Base-by-base conservation (phyloP, 1,284 basidiomycete species). In the Inonotus hispidus region DNA sequence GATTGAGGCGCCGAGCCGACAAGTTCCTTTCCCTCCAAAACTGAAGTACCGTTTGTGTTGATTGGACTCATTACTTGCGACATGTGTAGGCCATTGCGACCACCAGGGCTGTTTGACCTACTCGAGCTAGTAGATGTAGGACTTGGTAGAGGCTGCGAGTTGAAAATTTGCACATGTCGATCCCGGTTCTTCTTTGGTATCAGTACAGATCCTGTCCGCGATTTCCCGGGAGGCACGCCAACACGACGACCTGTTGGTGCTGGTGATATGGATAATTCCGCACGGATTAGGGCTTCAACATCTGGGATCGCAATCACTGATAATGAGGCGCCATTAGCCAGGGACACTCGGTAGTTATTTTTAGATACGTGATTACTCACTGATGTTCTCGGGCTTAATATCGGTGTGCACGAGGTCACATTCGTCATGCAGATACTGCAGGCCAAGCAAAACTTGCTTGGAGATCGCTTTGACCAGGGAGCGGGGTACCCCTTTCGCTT, bases 301-400 rank as follows among this genome's bases (percentile, higher is more conserved):
- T 90, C 84, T 21, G 87, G 87, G 64, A 91, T 90, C 53, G 86
- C 82, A 66, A 90, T 87, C 73, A 91, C 87, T 90, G 63, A n/a
- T 25, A 53, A 53, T 52, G 39, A 16, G 25, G 32, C 10, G 47
- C 21, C 19, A n/a, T 56, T 53, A 65, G 63, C 54, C 43, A 64
- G 32, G 14, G 25, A 14, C 19, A 16, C 54, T 56, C 49, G 57
- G 60, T 38, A 63, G 56, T 53, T 63, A 58, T 59, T 53, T 45
- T 59, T 58, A 56, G 52, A 67, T 64, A 62, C 53, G 53, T 60
- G 61, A 59, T 65, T 57, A 82, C 83, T 82, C 77, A 82, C 93
- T 79, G 65, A 95, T 94, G 71, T 95, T 95, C 76, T 95, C 93
- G 59, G 93, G 92, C 73, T 95, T 95, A 66, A 95, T 90, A 71